Evolutionary conservation across 345 rosid species (phyloP).

Genomic region (Mangifera indica): DNA sequence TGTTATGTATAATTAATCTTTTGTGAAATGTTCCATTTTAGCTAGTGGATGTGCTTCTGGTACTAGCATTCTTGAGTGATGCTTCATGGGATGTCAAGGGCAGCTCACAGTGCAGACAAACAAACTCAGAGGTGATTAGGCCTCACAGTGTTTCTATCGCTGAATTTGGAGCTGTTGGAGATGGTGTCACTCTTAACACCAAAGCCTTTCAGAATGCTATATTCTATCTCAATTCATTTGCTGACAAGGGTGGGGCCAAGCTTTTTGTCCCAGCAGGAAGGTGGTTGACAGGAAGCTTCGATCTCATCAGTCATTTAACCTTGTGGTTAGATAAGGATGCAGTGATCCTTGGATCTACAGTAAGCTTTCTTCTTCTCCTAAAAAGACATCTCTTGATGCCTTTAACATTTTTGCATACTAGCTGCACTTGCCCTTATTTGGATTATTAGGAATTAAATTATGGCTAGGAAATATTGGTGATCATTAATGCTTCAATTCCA

Average conservation of each 20-base stretch:
- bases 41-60: conserved; percentile 72
- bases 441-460: conserved; percentile 2
- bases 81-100: conserved; percentile 50
- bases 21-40: conserved; percentile 41
- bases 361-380: conserved; percentile 31
- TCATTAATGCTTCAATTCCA: conserved; percentile 15
- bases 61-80: conserved; percentile 48
- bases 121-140: conserved; percentile 44
- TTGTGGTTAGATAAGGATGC: conserved; percentile 89
- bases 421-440: not conserved
- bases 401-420: not conserved
- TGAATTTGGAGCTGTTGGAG: conserved; percentile 99
- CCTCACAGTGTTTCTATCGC: conserved; percentile 96
- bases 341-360: conserved; percentile 87
- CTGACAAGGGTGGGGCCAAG: conserved; percentile 98
- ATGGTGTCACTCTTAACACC: conserved; percentile 89
- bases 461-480: not conserved
- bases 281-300: conserved; percentile 98
- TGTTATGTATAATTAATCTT: not conserved
- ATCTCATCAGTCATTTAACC: conserved; percentile 93
- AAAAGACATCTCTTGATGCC: not conserved
- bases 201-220: conserved; percentile 98
- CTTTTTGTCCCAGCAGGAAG: conserved; percentile 92
- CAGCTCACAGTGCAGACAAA: conserved; percentile 52
- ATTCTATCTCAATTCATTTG: conserved; percentile 91